Percentiles rank a stretch among this genome's conserved stretches.
phyloP scores from a whole-genome alignment of 1,284 basidiomycete genomes.

The Trichosporon faecale region DNA sequence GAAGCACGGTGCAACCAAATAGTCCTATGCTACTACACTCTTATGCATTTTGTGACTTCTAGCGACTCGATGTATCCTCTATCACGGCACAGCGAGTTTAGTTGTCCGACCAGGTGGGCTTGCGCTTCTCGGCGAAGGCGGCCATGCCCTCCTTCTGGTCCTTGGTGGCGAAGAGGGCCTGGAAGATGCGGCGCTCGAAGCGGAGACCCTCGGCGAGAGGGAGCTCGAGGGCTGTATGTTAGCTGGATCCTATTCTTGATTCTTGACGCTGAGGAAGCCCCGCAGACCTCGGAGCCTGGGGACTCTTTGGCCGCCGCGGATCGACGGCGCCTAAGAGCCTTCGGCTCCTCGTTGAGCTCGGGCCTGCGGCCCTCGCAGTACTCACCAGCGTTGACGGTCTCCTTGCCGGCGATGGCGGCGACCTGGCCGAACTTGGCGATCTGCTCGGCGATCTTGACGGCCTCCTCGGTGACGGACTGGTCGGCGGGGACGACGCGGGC shows the following conservation, averaged over 20 bases:
- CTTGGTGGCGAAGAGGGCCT: conserved; percentile 85
- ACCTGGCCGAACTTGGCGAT: conserved; percentile 84
- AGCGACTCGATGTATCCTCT: not conserved
- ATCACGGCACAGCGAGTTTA: conserved; percentile 15
- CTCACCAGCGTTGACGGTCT: conserved; percentile 86
- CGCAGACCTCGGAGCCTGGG: too few species aligned
- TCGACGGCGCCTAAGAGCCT: not conserved
- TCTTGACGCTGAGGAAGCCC: too few species aligned
- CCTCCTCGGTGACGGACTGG: conserved; percentile 82
- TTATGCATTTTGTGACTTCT: conserved; percentile 10
- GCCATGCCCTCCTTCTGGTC: conserved; percentile 98
- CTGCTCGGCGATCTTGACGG: conserved; percentile 72
- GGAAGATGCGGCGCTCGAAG: conserved; percentile 88
- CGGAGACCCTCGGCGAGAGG: conserved; percentile 76
- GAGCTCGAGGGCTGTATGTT: conserved; percentile 72
- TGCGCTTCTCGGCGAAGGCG: conserved; percentile 93
- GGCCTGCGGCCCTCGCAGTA: conserved; percentile 17
- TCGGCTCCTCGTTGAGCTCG: not conserved
- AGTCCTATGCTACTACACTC: not conserved
- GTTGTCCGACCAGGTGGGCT: conserved; percentile 64
- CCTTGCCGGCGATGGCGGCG: conserved; percentile 87
- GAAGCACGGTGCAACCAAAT: too few species aligned
- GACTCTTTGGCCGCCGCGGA: not conserved
- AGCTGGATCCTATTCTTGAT: too few species aligned
- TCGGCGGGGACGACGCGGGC: conserved; percentile 74